Evolutionary conservation across 116 monocot species (phyloP), one percentile per base, ranked within the genome.

Genomic region (Trichopus zeylanicus): DNA sequence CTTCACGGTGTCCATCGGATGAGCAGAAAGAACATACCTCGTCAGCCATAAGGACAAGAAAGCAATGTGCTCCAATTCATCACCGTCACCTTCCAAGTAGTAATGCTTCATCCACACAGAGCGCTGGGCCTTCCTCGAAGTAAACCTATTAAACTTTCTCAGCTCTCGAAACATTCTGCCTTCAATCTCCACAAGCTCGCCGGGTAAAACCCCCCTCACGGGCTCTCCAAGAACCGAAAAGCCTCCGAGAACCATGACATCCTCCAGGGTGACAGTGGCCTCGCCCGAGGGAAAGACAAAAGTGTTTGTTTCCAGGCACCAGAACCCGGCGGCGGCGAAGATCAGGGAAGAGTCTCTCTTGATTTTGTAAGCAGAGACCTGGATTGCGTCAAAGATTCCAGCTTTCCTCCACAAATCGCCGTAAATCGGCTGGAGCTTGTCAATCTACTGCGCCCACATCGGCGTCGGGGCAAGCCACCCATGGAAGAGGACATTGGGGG

Each of bases 31-130:
- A 3, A 91, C 86, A 31, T 68, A 80, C 21, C 83, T 59, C 6
- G 91, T 77, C 18, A 91, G 35, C 91, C 91, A 91, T 15, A 91
- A 53, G 0, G 86, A 65, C 19, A 86, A 55, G 59, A 91, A 83
- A n/a, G 82, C 86, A 21, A 66, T 55, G 64, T 91, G 91, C 61
- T 82, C 91, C 24, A 83, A 16, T 26, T 75, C 79, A 39, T 60
- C 72, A 8, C 56, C 67, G 1, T 68, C 64, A 2, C 71, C 58
- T 13, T 77, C 66, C 55, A 76, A 66, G 57, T 49, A 71, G 35
- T 57, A 71, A 49, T 76, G 73, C 46, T 60, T 73, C 51, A 79
- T 62, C 90, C 90, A 91, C 24, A 31, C 55, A 1, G 56, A 62
- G 22, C 82, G 79, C 7, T 68, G 55, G 7, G 78, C 69, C 29